Base-by-base conservation (phyloP, 768 basidiomycete genomes). In the Pleurotus platypus region DNA sequence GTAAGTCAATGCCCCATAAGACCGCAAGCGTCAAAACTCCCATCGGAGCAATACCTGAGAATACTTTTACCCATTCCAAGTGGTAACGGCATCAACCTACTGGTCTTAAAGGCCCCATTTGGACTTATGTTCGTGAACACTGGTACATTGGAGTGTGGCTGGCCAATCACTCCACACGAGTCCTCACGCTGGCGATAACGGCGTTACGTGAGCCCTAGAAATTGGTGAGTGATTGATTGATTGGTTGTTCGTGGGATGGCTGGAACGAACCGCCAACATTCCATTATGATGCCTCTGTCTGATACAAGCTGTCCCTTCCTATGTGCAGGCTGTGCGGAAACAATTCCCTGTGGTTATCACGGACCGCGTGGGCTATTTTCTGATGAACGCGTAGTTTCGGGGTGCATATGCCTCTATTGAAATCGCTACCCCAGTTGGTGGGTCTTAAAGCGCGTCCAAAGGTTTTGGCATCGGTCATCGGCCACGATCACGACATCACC, bases 381-480 rank as follows among this genome's bases (percentile, higher is more conserved):
- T 40, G 51, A 39, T 9, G 22, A 11, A 22, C 38, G 37, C 51
- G 15, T 53, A 42, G 51, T 30, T 53, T 53, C 38, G 51, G 51
- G 51, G 51, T 40, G 35, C 51, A 53, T 30, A 40, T 53, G 51
- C 38, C 22, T 50, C 30, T 37, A 20, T 53, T 9, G 4, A 13
- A 11, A 37, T 11, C 8, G 51, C 51, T 39, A 53, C 51, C 39
- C 51, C 51, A 53, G 39, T 42, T 53, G 15, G 39, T 24, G 27
- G 51, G 22, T 24, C 30, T 37, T 8, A 18, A 35, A 35, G 30
- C 30, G 30, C 30, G 30, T 35, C 30, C 30, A 35, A 35, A 35
- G 26, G 22, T 50, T 50, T 53, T 53, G 15, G 13, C 51, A 37
- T 53, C 51, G 51, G 51, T 18, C 51, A 26, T 53, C 51, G 51